phyloP scores from a whole-genome alignment of 176 grass and related monocot genomes.

The Cymbopogon citratus region DNA sequence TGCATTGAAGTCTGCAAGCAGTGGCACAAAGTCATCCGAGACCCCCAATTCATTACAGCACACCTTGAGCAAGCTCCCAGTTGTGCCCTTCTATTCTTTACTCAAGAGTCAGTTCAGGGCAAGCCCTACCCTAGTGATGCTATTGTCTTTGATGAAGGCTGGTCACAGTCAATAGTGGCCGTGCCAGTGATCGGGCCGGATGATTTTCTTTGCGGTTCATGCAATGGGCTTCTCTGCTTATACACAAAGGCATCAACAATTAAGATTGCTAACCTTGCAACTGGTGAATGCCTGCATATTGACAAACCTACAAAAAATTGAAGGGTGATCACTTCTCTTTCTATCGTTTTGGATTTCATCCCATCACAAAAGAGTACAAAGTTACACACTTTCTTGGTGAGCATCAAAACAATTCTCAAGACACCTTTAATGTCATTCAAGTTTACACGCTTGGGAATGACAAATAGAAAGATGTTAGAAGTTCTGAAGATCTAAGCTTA shows the following conservation, averaged over 20 bases:
- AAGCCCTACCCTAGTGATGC: no score
- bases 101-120: no score
- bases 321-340: not conserved
- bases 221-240: no score
- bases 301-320: not conserved
- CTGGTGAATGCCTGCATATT: conserved; percentile 5
- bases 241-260: no score
- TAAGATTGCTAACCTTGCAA: no score
- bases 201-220: not conserved
- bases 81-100: no score
- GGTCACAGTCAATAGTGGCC: not conserved
- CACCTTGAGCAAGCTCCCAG: no score
- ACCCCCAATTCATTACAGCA: no score
- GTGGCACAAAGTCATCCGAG: no score
- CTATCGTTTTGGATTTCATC: conserved; percentile 2
- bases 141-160: not conserved
- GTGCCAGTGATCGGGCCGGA: conserved; percentile 21
- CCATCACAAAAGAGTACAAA: not conserved
- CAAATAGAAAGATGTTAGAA: not conserved
- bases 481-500: no score
- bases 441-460: conserved; percentile 28
- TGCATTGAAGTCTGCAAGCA: no score
- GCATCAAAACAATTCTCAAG: not conserved
- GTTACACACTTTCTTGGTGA: conserved; percentile 10
- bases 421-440: conserved; percentile 5